phyloP scores from a whole-genome alignment of 2,329 filamentous ascomycete species.

The Apiospora arundinis region DNA sequence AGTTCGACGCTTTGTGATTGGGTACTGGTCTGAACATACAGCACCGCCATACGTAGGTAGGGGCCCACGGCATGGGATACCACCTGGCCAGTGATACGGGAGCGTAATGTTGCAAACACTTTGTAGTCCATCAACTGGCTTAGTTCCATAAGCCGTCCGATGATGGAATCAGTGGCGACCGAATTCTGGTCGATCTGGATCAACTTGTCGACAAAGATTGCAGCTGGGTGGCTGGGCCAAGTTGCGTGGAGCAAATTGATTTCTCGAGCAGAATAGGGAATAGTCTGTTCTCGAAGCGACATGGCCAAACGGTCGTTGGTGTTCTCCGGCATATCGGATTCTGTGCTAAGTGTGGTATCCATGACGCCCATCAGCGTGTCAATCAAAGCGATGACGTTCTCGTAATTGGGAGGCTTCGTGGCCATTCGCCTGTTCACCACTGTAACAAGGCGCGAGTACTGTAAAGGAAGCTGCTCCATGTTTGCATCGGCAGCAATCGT shows the following conservation, averaged over 20 bases:
- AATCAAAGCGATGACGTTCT: slow-evolving; percentile 57
- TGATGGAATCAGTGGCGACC: slow-evolving; percentile 58
- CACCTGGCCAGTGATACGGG: slow-evolving; percentile 59
- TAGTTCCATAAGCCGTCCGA: slow-evolving; percentile 62
- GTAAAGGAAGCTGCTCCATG: slow-evolving; percentile 53
- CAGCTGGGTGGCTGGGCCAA: slow-evolving; percentile 46
- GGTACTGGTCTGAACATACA: slow-evolving; percentile 56
- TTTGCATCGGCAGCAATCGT: slow-evolving; percentile 66
- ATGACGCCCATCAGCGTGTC: slow-evolving; percentile 52
- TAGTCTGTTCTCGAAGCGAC: slow-evolving; percentile 40
- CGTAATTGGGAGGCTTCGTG: slow-evolving; percentile 60
- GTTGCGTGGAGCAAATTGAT: slow-evolving; percentile 52
- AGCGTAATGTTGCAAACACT: slow-evolving; percentile 60
- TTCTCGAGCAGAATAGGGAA: slow-evolving; percentile 55
- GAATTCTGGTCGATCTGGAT: slow-evolving; percentile 66
- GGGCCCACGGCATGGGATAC: slow-evolving; percentile 55
- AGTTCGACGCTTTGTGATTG: slow-evolving; percentile 41
- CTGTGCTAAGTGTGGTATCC: slow-evolving; percentile 42
- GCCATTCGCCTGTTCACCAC: slow-evolving; percentile 57
- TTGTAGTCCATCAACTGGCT: slow-evolving; percentile 56
- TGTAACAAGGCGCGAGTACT: slow-evolving; percentile 62
- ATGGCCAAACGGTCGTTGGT: slow-evolving; percentile 47
- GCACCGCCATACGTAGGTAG: slow-evolving; percentile 62
- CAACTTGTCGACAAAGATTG: slow-evolving; percentile 71
- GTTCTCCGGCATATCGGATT: slow-evolving; percentile 46